phyloP scores from a whole-genome alignment of 495 filamentous ascomycete genomes.

The Xylaria palmicola region DNA sequence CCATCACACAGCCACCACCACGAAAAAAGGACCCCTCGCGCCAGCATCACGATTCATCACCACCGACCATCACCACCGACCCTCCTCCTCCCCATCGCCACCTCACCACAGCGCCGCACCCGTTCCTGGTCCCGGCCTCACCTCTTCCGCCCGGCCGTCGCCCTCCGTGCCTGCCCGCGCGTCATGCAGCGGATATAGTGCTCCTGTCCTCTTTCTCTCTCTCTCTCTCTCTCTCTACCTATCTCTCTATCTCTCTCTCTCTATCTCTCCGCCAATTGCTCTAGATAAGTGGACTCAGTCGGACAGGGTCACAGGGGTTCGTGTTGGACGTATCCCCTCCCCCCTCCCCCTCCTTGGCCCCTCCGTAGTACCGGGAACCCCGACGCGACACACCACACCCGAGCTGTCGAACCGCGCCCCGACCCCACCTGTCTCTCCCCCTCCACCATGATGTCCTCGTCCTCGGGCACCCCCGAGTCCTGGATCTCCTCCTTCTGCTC shows the following conservation, averaged over 20 bases:
- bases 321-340: not conserved
- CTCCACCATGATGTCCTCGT: slow-evolving; percentile 56
- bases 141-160: not conserved
- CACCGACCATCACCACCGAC: not conserved
- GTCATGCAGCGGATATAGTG: slow-evolving; percentile 19
- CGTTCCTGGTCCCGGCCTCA: not conserved
- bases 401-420: not conserved
- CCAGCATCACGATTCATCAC: not conserved
- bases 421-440: not conserved
- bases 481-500: slow-evolving; percentile 98
- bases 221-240: not conserved
- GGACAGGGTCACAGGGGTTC: slow-evolving; percentile 1
- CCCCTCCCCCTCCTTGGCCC: not conserved
- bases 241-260: not conserved
- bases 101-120: not conserved
- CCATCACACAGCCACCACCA: not conserved
- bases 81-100: not conserved
- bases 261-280: not conserved
- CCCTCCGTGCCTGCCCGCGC: not conserved
- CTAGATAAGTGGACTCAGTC: not conserved
- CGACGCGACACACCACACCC: not conserved
- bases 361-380: not conserved
- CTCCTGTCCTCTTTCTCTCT: not conserved
- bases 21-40: not conserved
- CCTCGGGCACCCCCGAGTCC: slow-evolving; percentile 82